Base-by-base conservation (phyloP, 73 alveolate genomes). In the Paramecium biaurelia region DNA sequence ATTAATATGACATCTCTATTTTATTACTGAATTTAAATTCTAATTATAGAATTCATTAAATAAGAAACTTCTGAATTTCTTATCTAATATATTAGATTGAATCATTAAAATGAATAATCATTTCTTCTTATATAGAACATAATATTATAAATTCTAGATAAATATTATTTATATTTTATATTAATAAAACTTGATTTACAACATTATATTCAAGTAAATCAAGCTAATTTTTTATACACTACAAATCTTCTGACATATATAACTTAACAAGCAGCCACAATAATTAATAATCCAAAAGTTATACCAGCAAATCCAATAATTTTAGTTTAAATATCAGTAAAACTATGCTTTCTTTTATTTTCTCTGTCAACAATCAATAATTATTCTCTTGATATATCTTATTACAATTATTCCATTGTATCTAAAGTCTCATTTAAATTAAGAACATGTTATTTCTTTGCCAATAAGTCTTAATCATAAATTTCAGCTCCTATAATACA, bases 221-320 rank as follows among this genome's bases (percentile, higher is more conserved):
- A 79, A 23, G 41, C 45, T 34, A 79, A 42, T 79, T 79, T 79
- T 34, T 45, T 79, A 79, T 79, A 79, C 20, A 79, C 32, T 41
- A 79, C 43, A 45, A 14, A 79, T 79, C 90, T 79, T 79, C 90
- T 41, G 20, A 79, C 56, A 79, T 79, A 79, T 18, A 79, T 41
- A 8, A 79, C 90, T 79, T 79, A 79, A 21, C 90, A 79, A 9
- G 90, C 90, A 79, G 76, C 90, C 14, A 79, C 90, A 43, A 79
- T 47, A 10, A 79, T 79, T 45, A 79, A 45, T 24, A 79, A 45
- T 43, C 90, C 90, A 47, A 79, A 79, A 2, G 90, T 79, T 23
- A 79, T 41, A 24, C 90, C 90, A 10, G 90, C 90, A 79, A 79
- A 79, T 5, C 90, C 90, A 43, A 79, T 79, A 1, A 79, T 79